Percentiles rank a stretch among this genome's conserved stretches.
Conservation (phyloP, 495 filamentous ascomycete species). For the Hypomontagnella monticulosa region DNA sequence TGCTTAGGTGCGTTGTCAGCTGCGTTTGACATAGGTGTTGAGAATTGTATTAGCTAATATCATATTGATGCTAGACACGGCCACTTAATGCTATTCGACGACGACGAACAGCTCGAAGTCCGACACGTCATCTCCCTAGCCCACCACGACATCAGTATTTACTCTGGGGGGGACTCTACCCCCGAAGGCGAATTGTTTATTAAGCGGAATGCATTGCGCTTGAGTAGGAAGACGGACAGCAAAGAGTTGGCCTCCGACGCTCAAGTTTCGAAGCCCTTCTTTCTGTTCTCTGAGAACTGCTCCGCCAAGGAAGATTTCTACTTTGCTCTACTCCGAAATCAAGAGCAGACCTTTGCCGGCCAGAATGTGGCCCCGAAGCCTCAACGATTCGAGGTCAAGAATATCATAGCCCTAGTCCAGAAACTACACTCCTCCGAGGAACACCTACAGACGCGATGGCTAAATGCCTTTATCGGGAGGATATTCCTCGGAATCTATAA, state of each 20-base stretch:
- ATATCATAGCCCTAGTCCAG: slow-evolving; percentile 88
- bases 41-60: background rate
- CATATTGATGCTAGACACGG: slow-evolving; percentile 72
- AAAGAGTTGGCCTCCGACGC: slow-evolving; percentile 62
- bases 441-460: slow-evolving; percentile 89
- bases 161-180: slow-evolving; percentile 80
- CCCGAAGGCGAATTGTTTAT: slow-evolving; percentile 94
- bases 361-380: slow-evolving; percentile 71
- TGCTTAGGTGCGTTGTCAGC: slow-evolving; percentile 71
- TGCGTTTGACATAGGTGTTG: slow-evolving; percentile 9
- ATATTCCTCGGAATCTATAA: slow-evolving; percentile 88
- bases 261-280: slow-evolving; percentile 81
- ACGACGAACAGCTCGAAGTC: slow-evolving; percentile 87
- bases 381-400: slow-evolving; percentile 80
- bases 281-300: slow-evolving; percentile 90
- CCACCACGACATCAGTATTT: slow-evolving; percentile 86
- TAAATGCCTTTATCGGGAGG: slow-evolving; percentile 89
- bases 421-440: slow-evolving; percentile 91
- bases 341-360: slow-evolving; percentile 69
- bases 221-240: slow-evolving; percentile 73
- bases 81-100: slow-evolving; percentile 97
- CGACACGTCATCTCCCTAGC: slow-evolving; percentile 92
- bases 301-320: slow-evolving; percentile 99
- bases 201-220: slow-evolving; percentile 91
- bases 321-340: slow-evolving; percentile 86